Base-by-base conservation (phyloP, 371 early-diverging fungal species). In the Mortierella sp. region DNA sequence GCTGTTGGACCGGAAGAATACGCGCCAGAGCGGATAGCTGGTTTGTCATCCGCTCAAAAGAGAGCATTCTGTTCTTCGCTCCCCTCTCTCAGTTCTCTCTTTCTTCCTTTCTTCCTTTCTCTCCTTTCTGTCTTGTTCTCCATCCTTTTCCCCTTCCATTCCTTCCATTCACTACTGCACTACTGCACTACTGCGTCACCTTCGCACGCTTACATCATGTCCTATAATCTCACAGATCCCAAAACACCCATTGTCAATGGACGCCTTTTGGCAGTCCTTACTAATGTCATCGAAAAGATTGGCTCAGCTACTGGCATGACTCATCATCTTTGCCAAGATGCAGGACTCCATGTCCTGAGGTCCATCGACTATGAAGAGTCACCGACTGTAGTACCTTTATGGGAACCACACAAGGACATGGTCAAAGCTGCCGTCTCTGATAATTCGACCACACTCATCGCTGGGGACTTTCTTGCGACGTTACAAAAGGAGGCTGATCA, bases 181-280 rank as follows among this genome's bases (percentile, higher is more conserved):
- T 46, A 30, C 57, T 23, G 47, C 18, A 51, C 47, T 50, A 16
- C 28, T 43, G n/a, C 50, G 18, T 51, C 30, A 53, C 45, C 45
- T 25, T n/a, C 18, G 23, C 37, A 45, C 37, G 37, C 37, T 37
- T 21, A n/a, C 53, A 37, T 51, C 37, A 60, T 56, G 50, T 55
- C 72, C 21, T 79, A 79, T 60, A 72, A 79, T 52, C 79, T 79
- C 47, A 52, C 59, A 48, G 66, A 79, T 52, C 79, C 79, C 4
- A 46, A 57, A 11, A 63, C 79, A 1, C 79, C 79, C 50, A 60
- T 72, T 37, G 56, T 68, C 37, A 62, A 62, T 4, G 79, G 79
- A 29, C 46, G 58, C 14, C 62, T 67, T 47, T 50, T 79, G 44
- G 79, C 65, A 0, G 1, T 66, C 37, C 57, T 72, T 3, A 62